phyloP scores from a whole-genome alignment of 2,329 filamentous ascomycete genomes.

The Blastomyces emzantsi region DNA sequence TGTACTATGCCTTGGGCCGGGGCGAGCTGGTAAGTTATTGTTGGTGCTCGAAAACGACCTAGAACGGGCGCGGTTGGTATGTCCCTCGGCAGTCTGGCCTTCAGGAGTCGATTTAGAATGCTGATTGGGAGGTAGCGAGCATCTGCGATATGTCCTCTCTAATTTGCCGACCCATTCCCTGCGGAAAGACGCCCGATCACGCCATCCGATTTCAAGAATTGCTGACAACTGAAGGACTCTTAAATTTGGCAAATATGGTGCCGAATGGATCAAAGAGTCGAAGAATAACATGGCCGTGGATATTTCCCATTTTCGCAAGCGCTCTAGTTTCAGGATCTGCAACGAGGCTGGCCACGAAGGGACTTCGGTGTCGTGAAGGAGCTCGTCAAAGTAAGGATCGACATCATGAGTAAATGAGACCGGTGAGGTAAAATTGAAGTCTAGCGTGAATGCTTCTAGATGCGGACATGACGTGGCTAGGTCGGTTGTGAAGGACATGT shows the following conservation, averaged over 20 bases:
- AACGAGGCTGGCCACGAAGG: slow-evolving; percentile 72
- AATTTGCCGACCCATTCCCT: slow-evolving; percentile 67
- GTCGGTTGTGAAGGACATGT: slow-evolving; percentile 61
- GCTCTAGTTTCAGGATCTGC: slow-evolving; percentile 61
- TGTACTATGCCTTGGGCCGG: slow-evolving; percentile 30
- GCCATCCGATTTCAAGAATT: slow-evolving; percentile 71
- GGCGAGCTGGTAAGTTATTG: background rate
- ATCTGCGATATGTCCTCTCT: slow-evolving; percentile 41
- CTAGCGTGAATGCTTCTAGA: slow-evolving; percentile 63
- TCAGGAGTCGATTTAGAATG: background rate
- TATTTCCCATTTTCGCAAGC: slow-evolving; percentile 65
- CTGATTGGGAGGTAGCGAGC: slow-evolving; percentile 17
- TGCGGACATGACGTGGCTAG: slow-evolving; percentile 60
- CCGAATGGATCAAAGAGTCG: slow-evolving; percentile 64
- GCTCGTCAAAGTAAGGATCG: slow-evolving; percentile 62
- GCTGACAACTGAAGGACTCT: slow-evolving; percentile 64
- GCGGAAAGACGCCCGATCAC: slow-evolving; percentile 69
- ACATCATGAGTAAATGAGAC: slow-evolving; percentile 51
- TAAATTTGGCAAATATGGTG: slow-evolving; percentile 55
- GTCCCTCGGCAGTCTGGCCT: background rate
- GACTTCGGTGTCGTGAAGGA: slow-evolving; percentile 50
- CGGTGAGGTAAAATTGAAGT: slow-evolving; percentile 54
- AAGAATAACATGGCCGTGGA: slow-evolving; percentile 68
- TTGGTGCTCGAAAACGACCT: background rate
- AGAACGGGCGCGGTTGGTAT: background rate